Evolutionary conservation across 2,329 filamentous ascomycete genomes (phyloP).

Genomic region (Aspergillus chevalieri): DNA sequence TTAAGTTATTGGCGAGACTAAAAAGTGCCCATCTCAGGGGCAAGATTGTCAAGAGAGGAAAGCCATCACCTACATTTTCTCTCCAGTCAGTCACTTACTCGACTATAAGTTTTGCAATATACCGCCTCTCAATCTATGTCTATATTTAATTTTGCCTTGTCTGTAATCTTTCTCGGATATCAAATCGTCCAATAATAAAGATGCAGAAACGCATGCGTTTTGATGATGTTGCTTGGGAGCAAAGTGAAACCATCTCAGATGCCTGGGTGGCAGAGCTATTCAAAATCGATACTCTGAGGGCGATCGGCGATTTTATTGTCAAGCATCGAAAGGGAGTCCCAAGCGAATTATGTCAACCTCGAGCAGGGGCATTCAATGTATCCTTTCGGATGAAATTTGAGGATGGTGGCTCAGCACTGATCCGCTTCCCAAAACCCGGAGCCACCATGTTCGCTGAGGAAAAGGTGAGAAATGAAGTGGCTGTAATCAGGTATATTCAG

Average conservation of each 20-base stretch:
- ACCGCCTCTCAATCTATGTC: no score
- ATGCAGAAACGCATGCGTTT: conserved; percentile 1
- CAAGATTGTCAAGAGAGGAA: no score
- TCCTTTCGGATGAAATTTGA: conserved; percentile 16
- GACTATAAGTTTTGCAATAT: no score
- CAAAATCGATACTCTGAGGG: background rate
- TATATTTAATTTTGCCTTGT: no score
- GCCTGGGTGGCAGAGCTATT: background rate
- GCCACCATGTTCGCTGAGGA: conserved; percentile 19
- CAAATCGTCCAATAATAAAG: no score
- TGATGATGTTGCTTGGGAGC: conserved; percentile 2
- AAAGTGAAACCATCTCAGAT: background rate
- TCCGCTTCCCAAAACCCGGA: conserved; percentile 17
- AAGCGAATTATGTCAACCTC: background rate
- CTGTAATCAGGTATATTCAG: conserved; percentile 6
- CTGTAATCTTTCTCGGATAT: no score
- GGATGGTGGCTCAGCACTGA: conserved; percentile 8
- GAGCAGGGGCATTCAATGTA: conserved; percentile 16
- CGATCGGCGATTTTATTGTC: background rate
- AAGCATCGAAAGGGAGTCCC: background rate
- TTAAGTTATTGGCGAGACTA: no score
- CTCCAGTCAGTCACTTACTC: no score
- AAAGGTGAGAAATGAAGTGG: conserved; percentile 14
- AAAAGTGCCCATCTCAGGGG: no score
- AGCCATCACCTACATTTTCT: no score